Evolutionary conservation across 306 rosid genomes (phyloP), one percentile per base, ranked within the genome.

Genomic region (Trichosanthes truncata): DNA sequence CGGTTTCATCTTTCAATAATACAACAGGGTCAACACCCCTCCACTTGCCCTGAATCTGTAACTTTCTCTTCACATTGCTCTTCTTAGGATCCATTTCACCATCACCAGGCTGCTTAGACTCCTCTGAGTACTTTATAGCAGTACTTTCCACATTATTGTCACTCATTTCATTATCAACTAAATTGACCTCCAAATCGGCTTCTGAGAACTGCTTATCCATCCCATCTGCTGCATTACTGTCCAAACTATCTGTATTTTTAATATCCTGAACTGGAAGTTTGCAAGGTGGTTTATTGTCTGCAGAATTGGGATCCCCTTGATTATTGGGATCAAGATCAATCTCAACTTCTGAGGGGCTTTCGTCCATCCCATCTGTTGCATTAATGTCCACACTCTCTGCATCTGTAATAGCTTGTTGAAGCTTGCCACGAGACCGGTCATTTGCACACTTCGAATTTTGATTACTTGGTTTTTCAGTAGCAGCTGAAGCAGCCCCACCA

Each of bases 1-100:
- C 77, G 35, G 83, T 80, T 83, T 96, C 98, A 84, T 93, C 94
- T 82, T 89, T 89, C 80, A 96, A 91, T 84, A 93, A 89, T 77
- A 96, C 87, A 38, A 96, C 98, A 60, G 99, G 99, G 61, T 96
- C 98, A 74, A 96, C 98, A 23, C 98, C 99, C 91, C 83, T 96
- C 99, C 99, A 96, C 84, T 85, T 89, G 45, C 99, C 99, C 79
- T 93, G 99, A 74, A 68, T 81, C 74, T 96, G 98, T 43, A 88
- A 79, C 89, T 89, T 93, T 83, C 98, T 85, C 87, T 90, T 93
- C 68, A 86, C 93, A 68, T 86, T 84, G 74, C 78, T 74, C 81
- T 77, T 87, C 77, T 79, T 88, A 25, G 48, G 77, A 60, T 62
- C 85, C 59, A 71, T 74, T 84, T 82, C 86, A 79, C 48, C 84